Evolutionary conservation across 306 rosid species (phyloP).

Genomic region (Notholithocarpus densiflorus): DNA sequence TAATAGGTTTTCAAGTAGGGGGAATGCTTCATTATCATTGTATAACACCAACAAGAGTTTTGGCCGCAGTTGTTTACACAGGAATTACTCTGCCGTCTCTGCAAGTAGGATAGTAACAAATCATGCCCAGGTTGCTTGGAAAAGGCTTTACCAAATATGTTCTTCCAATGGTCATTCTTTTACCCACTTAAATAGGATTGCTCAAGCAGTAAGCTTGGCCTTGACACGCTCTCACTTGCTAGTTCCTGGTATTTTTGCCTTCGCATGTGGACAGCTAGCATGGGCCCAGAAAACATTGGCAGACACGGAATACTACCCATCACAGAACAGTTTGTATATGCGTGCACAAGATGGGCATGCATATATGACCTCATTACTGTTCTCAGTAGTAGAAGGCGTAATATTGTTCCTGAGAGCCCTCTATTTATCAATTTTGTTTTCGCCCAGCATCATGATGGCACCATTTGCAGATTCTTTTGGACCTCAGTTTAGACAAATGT

Average conservation of each 20-base stretch:
- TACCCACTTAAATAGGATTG: slow-evolving; percentile 57
- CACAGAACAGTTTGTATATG: slow-evolving; percentile 53
- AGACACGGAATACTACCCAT: slow-evolving; percentile 44
- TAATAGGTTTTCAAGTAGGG: slow-evolving; percentile 38
- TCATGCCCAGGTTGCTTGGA: slow-evolving; percentile 65
- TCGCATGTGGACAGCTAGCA: slow-evolving; percentile 76
- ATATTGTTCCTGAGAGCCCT: slow-evolving; percentile 68
- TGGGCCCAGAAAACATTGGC: slow-evolving; percentile 56
- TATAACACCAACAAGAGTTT: slow-evolving; percentile 37
- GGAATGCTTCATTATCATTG: slow-evolving; percentile 35
- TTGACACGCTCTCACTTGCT: slow-evolving; percentile 63
- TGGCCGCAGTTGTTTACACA: slow-evolving; percentile 20
- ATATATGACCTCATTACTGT: slow-evolving; percentile 43
- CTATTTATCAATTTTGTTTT: slow-evolving; percentile 69
- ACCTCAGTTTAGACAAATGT: slow-evolving; percentile 56
- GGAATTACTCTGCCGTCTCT: slow-evolving; percentile 41
- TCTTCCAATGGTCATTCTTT: slow-evolving; percentile 39
- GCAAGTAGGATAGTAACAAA: slow-evolving; percentile 42
- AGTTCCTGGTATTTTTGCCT: slow-evolving; percentile 83
- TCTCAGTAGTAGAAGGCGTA: slow-evolving; percentile 57
- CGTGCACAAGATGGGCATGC: slow-evolving; percentile 84
- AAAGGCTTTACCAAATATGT: slow-evolving; percentile 51
- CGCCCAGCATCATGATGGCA: slow-evolving; percentile 88
- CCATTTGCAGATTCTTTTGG: slow-evolving; percentile 77
- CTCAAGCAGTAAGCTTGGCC: slow-evolving; percentile 89